Evolutionary conservation across 139 green algal species (phyloP), one percentile per base, ranked within the genome.

Genomic region (Chlamydomonas sphaeroides): DNA sequence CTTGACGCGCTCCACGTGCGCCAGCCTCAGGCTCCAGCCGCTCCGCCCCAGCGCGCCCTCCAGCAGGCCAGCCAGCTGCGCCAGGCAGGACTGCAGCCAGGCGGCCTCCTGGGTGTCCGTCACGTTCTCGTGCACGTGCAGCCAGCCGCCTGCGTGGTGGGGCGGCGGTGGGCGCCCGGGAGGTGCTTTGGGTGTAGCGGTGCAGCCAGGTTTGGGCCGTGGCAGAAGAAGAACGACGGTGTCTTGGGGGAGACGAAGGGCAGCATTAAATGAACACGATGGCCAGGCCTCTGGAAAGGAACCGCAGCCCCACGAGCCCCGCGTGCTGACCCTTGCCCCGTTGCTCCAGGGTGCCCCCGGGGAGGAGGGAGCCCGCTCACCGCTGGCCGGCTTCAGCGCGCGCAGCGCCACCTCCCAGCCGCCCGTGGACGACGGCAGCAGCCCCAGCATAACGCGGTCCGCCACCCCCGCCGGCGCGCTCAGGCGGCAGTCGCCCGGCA

Each of bases 51-150:
- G 51, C 75, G 21, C 62, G 39, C 8, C 62, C 42, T 21, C 75
- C 41, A 36, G 38, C 75, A 73, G 42, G 33, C 62, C 30, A n/a
- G 57, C 36, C 75, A 82, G 45, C 53, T 81, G 17, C 26, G 61
- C 83, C 53, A 86, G 18, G 17, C 70, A 84, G 26, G 49, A 25
- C 23, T 57, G 26, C 49, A 68, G 63, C 88, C 85, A 93, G 28
- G 35, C 62, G 15, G 76, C 85, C 79, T 93, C 88, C 71, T 92
- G 88, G 15, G n/a, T 38, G 73, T 93, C 91, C 32, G 85, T 85
- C 38, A 95, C 90, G 69, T 95, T 95, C n/a, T 87, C 84, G 74
- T 97, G 94, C 36, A 97, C 76, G 70, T 97, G 94, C 78, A 95
- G 80, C 83, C 91, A 90, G 18, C 94, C 94, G 32, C 93, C 94